Percentiles rank a stretch among this genome's conserved stretches.
phyloP scores from a whole-genome alignment of 768 basidiomycete species.

The Lactifluus subvellereus region DNA sequence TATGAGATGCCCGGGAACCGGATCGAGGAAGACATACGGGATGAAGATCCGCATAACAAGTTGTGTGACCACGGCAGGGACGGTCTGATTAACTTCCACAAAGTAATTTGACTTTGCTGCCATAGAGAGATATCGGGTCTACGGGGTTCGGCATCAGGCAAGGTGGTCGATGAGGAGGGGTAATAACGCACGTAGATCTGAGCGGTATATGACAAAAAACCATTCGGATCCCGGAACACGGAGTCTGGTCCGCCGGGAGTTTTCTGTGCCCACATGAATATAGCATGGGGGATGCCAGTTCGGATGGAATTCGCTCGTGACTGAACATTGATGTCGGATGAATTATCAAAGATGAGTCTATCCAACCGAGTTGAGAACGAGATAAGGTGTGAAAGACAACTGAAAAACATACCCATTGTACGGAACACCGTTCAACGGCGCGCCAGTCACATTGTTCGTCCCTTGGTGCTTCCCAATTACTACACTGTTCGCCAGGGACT shows the following conservation, averaged over 20 bases:
- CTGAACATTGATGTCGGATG: conserved; percentile 40
- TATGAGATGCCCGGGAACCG: not conserved
- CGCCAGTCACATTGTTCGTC: conserved; percentile 49
- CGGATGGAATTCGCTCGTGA: conserved; percentile 46
- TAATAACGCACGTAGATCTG: conserved; percentile 41
- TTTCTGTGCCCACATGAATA: conserved; percentile 49
- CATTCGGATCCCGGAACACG: conserved; percentile 43
- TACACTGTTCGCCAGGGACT: conserved; percentile 37
- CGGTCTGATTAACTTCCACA: conserved; percentile 34
- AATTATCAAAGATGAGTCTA: conserved; percentile 23
- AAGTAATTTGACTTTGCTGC: conserved; percentile 59
- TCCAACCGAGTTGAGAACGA: not conserved
- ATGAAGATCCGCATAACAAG: conserved; percentile 47
- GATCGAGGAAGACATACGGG: conserved; percentile 41
- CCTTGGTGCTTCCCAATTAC: conserved; percentile 28
- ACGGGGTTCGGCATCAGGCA: conserved; percentile 1
- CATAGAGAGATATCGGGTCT: conserved; percentile 56
- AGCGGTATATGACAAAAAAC: conserved; percentile 46
- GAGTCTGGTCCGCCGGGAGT: conserved; percentile 37
- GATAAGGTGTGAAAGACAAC: not conserved
- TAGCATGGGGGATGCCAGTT: conserved; percentile 50
- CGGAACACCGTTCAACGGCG: conserved; percentile 39
- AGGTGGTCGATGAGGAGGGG: not conserved
- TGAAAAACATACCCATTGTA: conserved; percentile 50
- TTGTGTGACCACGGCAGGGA: conserved; percentile 38